These are phyloP conservation scores for Sporodiniella umbellata DNA, from an alignment of 371 early-diverging fungal species.

Conservation along the genomic window DNA sequence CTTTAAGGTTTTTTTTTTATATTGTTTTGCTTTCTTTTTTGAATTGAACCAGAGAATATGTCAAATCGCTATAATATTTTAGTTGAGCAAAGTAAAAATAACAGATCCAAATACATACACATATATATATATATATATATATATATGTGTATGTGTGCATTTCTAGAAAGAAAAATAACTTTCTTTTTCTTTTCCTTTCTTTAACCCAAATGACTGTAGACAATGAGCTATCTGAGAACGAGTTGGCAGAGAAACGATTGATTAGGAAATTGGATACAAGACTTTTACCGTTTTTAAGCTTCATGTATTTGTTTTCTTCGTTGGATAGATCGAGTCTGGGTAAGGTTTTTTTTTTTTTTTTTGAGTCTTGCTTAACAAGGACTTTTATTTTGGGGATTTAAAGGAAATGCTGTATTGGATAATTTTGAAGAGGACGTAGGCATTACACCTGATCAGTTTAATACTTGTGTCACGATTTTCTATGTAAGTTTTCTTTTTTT, in stretches of 20 bases:
- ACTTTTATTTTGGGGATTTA: background rate
- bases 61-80: background rate
- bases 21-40: background rate
- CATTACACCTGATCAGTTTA: constrained; percentile 46
- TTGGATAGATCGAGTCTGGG: constrained; percentile 52
- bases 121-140: background rate
- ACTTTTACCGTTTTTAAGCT: constrained; percentile 46
- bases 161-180: no score
- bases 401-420: constrained; percentile 48
- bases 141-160: background rate
- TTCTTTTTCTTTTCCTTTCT: no score
- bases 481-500: constrained; percentile 20
- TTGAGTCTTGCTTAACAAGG: background rate
- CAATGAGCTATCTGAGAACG: background rate
- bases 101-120: background rate
- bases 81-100: background rate
- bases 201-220: background rate
- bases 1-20: no score
- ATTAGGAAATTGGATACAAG: constrained; percentile 45
- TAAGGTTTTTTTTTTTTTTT: constrained; percentile 8
- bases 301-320: constrained; percentile 51
- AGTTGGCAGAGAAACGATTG: constrained; percentile 16
- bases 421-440: constrained; percentile 47
- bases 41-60: background rate
- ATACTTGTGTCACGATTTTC: constrained; percentile 43